phyloP scores from a whole-genome alignment of 805 yeast species.

The Kuraishia cidri region DNA sequence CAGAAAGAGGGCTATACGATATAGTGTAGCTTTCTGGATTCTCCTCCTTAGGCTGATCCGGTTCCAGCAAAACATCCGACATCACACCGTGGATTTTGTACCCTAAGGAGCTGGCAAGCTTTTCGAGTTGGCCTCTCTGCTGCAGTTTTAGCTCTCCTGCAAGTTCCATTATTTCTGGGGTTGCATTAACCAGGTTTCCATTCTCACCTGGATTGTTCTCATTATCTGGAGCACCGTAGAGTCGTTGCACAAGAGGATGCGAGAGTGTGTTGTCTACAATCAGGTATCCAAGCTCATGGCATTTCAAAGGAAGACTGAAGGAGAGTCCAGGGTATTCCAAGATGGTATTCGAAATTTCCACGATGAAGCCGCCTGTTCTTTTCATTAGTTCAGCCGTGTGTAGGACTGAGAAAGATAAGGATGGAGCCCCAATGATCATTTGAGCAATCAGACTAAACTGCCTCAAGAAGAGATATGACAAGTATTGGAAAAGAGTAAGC shows the following conservation, averaged over 20 bases:
- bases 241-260: too few relatives aligned
- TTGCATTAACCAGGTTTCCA: neutral
- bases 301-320: slow-evolving; percentile 8
- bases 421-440: too few relatives aligned
- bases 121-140: slow-evolving; percentile 33
- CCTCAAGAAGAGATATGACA: slow-evolving; percentile 22
- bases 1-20: slow-evolving; percentile 9
- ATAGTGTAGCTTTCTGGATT: slow-evolving; percentile 4
- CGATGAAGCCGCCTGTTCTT: slow-evolving; percentile 14
- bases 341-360: too few relatives aligned
- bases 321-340: too few relatives aligned
- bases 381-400: slow-evolving; percentile 19
- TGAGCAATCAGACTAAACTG: too few relatives aligned
- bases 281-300: slow-evolving; percentile 30
- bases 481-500: slow-evolving; percentile 26
- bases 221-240: too few relatives aligned
- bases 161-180: slow-evolving; percentile 21
- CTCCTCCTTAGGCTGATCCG: slow-evolving; percentile 8
- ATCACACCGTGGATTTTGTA: slow-evolving; percentile 22
- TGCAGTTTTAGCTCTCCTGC: slow-evolving; percentile 40
- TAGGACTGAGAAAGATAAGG: slow-evolving; percentile 15
- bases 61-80: slow-evolving; percentile 4
- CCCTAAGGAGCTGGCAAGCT: slow-evolving; percentile 18
- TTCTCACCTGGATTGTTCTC: too few relatives aligned
- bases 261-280: slow-evolving; percentile 35